These are phyloP conservation scores for Rhizophora apiculata DNA, from an alignment of 345 rosid species.

Conservation along the genomic window DNA sequence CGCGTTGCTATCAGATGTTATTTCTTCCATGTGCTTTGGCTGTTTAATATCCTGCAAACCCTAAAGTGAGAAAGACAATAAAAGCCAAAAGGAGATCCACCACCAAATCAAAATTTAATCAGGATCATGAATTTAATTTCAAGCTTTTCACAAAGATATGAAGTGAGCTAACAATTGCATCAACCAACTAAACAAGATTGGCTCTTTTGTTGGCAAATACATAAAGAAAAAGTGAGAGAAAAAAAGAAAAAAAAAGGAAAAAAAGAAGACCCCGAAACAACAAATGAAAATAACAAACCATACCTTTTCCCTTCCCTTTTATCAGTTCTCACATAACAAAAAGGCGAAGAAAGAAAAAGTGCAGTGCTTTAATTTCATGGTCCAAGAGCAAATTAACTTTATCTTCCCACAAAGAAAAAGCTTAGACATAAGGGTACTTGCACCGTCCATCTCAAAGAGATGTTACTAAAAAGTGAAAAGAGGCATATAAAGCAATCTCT, in stretches of 20 bases:
- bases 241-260: background rate
- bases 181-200: background rate
- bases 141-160: background rate
- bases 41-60: conserved; percentile 28
- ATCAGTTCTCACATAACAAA: conserved; percentile 14
- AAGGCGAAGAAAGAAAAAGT: conserved; percentile 17
- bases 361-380: conserved; percentile 12
- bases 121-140: background rate
- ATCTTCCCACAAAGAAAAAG: conserved; percentile 15
- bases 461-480: background rate
- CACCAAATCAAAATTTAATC: background rate
- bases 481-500: conserved; percentile 8
- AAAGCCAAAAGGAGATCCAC: background rate
- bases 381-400: conserved; percentile 25
- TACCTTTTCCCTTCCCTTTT: conserved; percentile 14
- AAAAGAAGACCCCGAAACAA: background rate
- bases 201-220: background rate
- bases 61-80: conserved; percentile 6
- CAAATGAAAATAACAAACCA: conserved; percentile 24
- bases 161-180: background rate
- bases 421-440: conserved; percentile 18
- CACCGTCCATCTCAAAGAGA: conserved; percentile 14
- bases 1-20: conserved; percentile 5
- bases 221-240: background rate
- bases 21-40: conserved; percentile 25